Percentiles rank a stretch among this genome's conserved stretches.
Evolutionary conservation across 805 yeast genomes (phyloP).

Genomic region (Ogataea paraovalis): DNA sequence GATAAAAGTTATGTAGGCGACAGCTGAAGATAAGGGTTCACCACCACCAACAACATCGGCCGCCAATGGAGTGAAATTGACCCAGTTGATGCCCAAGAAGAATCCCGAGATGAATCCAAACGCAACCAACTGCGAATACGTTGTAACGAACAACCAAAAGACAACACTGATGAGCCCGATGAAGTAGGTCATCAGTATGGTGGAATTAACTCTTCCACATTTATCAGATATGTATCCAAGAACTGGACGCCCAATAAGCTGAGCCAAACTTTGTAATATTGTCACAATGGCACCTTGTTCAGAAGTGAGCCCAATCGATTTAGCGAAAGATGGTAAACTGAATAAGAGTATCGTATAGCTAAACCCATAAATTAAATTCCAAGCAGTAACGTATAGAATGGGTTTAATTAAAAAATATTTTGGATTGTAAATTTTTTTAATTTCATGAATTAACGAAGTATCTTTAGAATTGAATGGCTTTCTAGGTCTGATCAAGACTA

Average conservation of each 20-base stretch:
- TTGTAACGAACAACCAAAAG: slow-evolving; percentile 47
- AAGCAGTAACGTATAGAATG: slow-evolving; percentile 21
- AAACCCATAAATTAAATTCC: slow-evolving; percentile 28
- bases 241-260: slow-evolving; percentile 46
- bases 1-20: slow-evolving; percentile 22
- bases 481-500: slow-evolving; percentile 21
- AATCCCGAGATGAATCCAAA: slow-evolving; percentile 43
- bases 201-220: slow-evolving; percentile 44
- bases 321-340: slow-evolving; percentile 46
- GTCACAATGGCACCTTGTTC: slow-evolving; percentile 44
- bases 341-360: slow-evolving; percentile 36
- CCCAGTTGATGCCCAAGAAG: slow-evolving; percentile 43
- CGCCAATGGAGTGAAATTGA: slow-evolving; percentile 32
- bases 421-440: slow-evolving; percentile 10
- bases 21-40: slow-evolving; percentile 27
- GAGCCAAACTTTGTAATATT: slow-evolving; percentile 45
- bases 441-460: slow-evolving; percentile 18
- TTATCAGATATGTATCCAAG: slow-evolving; percentile 45
- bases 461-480: slow-evolving; percentile 19
- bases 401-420: slow-evolving; percentile 19
- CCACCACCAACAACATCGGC: slow-evolving; percentile 34
- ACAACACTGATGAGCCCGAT: slow-evolving; percentile 38
- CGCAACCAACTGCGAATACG: slow-evolving; percentile 38
- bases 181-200: slow-evolving; percentile 34
- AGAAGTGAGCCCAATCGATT: slow-evolving; percentile 43